phyloP scores from a whole-genome alignment of 768 basidiomycete genomes.

The Panellus pusillus region DNA sequence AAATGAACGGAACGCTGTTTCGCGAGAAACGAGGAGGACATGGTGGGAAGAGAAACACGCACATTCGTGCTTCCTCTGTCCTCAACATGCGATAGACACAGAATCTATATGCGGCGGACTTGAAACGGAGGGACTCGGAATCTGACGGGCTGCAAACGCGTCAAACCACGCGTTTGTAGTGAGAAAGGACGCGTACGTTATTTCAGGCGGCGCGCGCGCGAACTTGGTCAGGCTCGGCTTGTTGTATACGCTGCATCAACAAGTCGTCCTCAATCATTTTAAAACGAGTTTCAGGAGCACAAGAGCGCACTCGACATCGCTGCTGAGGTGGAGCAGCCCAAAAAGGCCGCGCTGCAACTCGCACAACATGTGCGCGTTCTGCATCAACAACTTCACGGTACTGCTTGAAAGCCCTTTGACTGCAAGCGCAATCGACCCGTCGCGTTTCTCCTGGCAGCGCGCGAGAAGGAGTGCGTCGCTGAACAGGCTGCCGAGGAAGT shows the following conservation, averaged over 20 bases:
- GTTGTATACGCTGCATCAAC: neutral
- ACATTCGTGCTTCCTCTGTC: slow-evolving; percentile 1
- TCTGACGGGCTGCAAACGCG: slow-evolving; percentile 1
- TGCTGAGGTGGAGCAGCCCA: neutral
- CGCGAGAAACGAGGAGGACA: neutral
- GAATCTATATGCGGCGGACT: slow-evolving; percentile 14
- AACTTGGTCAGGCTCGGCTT: slow-evolving; percentile 1
- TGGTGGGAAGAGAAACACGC: neutral
- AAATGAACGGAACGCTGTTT: neutral
- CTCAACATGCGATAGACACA: slow-evolving; percentile 5
- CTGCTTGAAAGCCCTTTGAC: slow-evolving; percentile 5
- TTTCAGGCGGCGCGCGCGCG: neutral
- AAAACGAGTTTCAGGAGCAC: neutral
- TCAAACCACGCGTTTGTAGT: neutral
- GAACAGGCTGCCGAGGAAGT: slow-evolving; percentile 9
- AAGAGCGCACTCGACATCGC: neutral
- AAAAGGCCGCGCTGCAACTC: slow-evolving; percentile 8
- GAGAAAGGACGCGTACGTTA: neutral
- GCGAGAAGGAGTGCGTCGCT: slow-evolving; percentile 11
- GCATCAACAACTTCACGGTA: slow-evolving; percentile 1
- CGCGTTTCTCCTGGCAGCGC: slow-evolving; percentile 6
- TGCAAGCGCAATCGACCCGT: neutral
- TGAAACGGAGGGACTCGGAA: slow-evolving; percentile 8
- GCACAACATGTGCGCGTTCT: slow-evolving; percentile 4
- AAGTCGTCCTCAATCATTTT: too few species aligned